These are phyloP conservation scores for Austroboletus niveus DNA, from an alignment of 1,284 basidiomycete species.

Conservation along the genomic window DNA sequence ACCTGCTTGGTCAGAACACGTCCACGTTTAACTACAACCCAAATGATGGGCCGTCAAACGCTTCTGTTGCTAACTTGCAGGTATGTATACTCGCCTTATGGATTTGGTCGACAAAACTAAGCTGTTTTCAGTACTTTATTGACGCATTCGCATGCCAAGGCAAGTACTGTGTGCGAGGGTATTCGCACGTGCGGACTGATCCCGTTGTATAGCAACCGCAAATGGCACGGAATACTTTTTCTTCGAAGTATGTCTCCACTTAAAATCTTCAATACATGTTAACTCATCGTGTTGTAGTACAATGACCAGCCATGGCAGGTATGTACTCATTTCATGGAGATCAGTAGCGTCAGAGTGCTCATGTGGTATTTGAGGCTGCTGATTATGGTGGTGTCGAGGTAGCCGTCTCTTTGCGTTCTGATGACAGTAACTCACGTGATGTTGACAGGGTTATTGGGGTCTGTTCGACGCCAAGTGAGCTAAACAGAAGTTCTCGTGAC, in stretches of 20 bases:
- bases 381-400: conserved; percentile 82
- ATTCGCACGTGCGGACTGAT: conserved; percentile 11
- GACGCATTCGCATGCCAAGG: conserved; percentile 82
- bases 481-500: neutral
- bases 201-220: conserved; percentile 52
- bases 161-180: conserved; percentile 6
- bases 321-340: conserved; percentile 13
- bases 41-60: conserved; percentile 65
- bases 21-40: conserved; percentile 49
- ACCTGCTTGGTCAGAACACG: conserved; percentile 44
- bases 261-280: neutral
- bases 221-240: conserved; percentile 86
- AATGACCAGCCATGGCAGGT: conserved; percentile 89
- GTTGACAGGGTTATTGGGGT: conserved; percentile 53
- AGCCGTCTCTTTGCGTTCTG: conserved; percentile 31
- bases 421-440: conserved; percentile 7
- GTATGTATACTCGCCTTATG: conserved; percentile 27
- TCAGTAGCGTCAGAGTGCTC: conserved; percentile 3
- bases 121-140: conserved; percentile 58
- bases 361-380: conserved; percentile 28
- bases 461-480: conserved; percentile 58
- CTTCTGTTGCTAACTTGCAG: conserved; percentile 69
- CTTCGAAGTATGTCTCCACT: conserved; percentile 58
- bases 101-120: conserved; percentile 3
- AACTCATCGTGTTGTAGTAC: conserved; percentile 44